Evolutionary conservation across 2,329 filamentous ascomycete species (phyloP).

Genomic region (Fusarium protoensiforme): DNA sequence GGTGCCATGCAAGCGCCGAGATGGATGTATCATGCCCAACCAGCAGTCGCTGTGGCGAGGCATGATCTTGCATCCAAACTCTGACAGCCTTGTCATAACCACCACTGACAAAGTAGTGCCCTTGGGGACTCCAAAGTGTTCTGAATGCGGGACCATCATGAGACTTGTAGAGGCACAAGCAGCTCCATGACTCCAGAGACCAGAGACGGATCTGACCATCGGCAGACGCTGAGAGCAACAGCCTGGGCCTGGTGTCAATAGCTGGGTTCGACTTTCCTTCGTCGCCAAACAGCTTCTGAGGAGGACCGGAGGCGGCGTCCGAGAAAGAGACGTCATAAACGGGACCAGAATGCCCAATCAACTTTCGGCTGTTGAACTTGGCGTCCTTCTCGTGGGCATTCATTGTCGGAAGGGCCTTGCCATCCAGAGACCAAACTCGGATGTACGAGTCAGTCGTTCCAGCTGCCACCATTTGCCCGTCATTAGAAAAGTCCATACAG

Average conservation of each 20-base stretch:
- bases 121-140: conserved; percentile 89
- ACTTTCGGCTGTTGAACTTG: conserved; percentile 72
- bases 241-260: conserved; percentile 70
- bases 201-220: conserved; percentile 92
- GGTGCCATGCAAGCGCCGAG: conserved; percentile 93
- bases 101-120: conserved; percentile 92
- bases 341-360: conserved; percentile 90
- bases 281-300: conserved; percentile 61
- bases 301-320: conserved; percentile 69
- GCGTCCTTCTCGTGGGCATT: conserved; percentile 67
- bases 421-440: conserved; percentile 91
- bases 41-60: conserved; percentile 86
- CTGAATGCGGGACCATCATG: conserved; percentile 92
- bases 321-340: conserved; percentile 93
- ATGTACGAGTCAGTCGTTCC: conserved; percentile 97
- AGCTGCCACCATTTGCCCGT: conserved; percentile 85
- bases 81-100: conserved; percentile 92
- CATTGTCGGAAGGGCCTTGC: conserved; percentile 79
- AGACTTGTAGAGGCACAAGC: conserved; percentile 91
- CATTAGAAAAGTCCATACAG: conserved; percentile 96
- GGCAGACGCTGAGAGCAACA: conserved; percentile 86
- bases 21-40: conserved; percentile 94
- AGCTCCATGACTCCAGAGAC: conserved; percentile 93
- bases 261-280: conserved; percentile 54
- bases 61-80: conserved; percentile 92